Evolutionary conservation across 129 eudicot species (phyloP).

Genomic region (Heracleum sosnowskyi): DNA sequence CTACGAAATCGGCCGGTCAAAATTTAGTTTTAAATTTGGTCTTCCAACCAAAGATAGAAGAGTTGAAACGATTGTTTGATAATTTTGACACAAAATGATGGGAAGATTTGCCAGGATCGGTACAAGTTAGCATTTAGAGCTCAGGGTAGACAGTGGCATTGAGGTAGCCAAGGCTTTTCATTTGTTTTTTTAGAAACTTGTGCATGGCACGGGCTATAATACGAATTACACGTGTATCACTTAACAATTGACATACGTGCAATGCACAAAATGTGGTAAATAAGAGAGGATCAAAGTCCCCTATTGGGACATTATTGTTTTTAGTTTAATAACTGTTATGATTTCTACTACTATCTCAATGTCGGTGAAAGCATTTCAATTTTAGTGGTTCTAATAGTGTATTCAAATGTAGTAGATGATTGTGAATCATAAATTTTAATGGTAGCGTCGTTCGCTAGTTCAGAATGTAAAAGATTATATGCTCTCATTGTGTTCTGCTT

Average conservation of each 20-base stretch:
- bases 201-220: too few species aligned
- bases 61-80: slow-evolving; percentile 42
- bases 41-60: slow-evolving; percentile 39
- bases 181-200: neutral
- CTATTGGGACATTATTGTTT: too few species aligned
- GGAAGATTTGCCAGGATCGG: slow-evolving; percentile 49
- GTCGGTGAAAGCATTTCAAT: neutral
- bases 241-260: too few species aligned
- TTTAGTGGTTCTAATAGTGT: neutral
- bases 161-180: slow-evolving; percentile 30
- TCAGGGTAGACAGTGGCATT: slow-evolving; percentile 17
- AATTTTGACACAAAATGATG: slow-evolving; percentile 47
- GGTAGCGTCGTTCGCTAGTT: neutral
- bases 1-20: slow-evolving; percentile 17
- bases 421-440: neutral
- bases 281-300: too few species aligned
- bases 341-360: neutral
- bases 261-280: too few species aligned
- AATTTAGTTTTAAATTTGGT: neutral
- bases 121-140: slow-evolving; percentile 25
- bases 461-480: neutral
- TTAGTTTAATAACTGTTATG: neutral
- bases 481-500: neutral
- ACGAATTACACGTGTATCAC: too few species aligned
- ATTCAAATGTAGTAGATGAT: neutral